These are phyloP conservation scores for Sclerotinia spermophila DNA, from an alignment of 2,329 filamentous ascomycete species.

Conservation along the genomic window DNA sequence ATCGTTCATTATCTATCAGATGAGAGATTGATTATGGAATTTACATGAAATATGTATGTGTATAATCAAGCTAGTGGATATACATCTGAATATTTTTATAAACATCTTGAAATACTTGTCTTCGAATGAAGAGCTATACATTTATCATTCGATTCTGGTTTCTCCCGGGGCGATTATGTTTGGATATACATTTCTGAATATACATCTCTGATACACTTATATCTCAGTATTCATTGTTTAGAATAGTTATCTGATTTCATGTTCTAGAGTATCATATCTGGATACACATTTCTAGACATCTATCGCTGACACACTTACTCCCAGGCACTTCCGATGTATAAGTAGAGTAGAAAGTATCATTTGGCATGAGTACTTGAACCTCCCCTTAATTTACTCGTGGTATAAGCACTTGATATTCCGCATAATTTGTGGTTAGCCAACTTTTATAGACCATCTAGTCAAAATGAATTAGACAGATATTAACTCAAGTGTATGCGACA, in stretches of 20 bases:
- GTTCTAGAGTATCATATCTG: background rate
- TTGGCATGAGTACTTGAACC: background rate
- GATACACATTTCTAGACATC: background rate
- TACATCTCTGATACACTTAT: background rate
- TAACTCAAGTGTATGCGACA: background rate
- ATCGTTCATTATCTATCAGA: slow-evolving; percentile 5
- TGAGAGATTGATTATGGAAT: background rate
- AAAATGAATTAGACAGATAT: background rate
- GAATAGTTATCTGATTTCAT: background rate
- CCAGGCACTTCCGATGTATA: background rate
- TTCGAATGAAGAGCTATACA: background rate
- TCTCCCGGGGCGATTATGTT: background rate
- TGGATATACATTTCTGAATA: background rate
- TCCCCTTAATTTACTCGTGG: background rate
- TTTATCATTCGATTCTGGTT: background rate
- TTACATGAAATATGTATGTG: background rate
- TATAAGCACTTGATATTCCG: background rate
- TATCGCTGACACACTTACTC: background rate
- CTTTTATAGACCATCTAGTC: background rate
- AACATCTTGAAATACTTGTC: no score
- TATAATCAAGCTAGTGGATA: background rate
- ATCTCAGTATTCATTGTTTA: background rate
- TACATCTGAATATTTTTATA: background rate
- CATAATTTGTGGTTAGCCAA: background rate
- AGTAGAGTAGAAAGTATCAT: background rate